phyloP scores from a whole-genome alignment of 2,329 filamentous ascomycete genomes.

The Orbilia brochopaga region DNA sequence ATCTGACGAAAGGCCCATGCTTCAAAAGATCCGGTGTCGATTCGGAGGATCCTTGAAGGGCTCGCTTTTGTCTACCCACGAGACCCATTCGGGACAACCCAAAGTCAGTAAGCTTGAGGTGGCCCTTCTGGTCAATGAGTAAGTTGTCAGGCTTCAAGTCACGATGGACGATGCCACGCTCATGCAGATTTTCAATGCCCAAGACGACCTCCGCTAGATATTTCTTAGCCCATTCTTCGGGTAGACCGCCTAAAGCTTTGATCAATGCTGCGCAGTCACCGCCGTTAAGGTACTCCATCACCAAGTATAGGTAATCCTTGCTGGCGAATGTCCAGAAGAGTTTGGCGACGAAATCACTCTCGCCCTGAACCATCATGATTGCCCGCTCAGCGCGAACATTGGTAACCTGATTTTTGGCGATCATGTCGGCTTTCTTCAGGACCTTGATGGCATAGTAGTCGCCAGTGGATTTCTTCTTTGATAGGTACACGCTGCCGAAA shows the following conservation, averaged over 20 bases:
- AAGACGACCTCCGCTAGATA: constrained; percentile 95
- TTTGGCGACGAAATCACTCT: constrained; percentile 98
- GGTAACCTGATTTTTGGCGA: constrained; percentile 98
- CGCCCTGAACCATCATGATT: constrained; percentile 99
- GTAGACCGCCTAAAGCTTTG: constrained; percentile 87
- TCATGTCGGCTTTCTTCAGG: constrained; percentile 99
- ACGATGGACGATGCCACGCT: constrained; percentile 91
- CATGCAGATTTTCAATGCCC: constrained; percentile 95
- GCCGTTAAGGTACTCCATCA: constrained; percentile 99
- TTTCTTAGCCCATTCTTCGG: constrained; percentile 98
- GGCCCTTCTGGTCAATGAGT: constrained; percentile 93
- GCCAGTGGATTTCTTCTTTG: constrained; percentile 97
- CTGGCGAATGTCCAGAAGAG: constrained; percentile 99
- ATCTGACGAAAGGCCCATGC: constrained; percentile 85
- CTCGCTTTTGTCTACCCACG: constrained; percentile 93
- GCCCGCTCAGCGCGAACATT: constrained; percentile 98
- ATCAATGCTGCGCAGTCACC: constrained; percentile 96
- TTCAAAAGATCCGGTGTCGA: constrained; percentile 91
- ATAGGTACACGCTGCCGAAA: constrained; percentile 95
- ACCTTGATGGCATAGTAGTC: constrained; percentile 99
- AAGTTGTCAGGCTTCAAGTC: constrained; percentile 97
- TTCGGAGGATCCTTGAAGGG: constrained; percentile 77
- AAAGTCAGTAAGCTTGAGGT: constrained; percentile 96
- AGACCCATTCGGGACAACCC: constrained; percentile 96
- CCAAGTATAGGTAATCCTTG: constrained; percentile 97